Percentiles rank a stretch among this genome's conserved stretches.
phyloP scores from a whole-genome alignment of 768 basidiomycete genomes.

The Phallus indusiatus region DNA sequence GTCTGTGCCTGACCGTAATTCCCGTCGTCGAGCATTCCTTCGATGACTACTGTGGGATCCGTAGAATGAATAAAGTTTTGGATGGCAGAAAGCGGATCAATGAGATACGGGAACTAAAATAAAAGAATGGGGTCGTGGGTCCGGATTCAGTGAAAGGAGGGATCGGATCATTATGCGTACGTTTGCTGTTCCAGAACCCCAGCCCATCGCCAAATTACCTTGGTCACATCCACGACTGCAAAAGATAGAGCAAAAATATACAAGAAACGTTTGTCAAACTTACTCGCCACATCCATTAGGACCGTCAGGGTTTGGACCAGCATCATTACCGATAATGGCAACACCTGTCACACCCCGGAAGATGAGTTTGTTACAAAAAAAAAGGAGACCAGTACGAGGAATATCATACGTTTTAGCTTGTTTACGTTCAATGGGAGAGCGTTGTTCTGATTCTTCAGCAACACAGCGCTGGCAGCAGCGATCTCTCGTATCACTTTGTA shows the following conservation, averaged over 20 bases:
- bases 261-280: not conserved
- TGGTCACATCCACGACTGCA: conserved; percentile 40
- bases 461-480: conserved; percentile 46
- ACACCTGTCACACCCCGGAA: conserved; percentile 13
- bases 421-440: conserved; percentile 21
- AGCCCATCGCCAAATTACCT: conserved; percentile 83
- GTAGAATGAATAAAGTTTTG: not conserved
- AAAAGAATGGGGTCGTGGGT: too few relatives aligned
- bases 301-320: conserved; percentile 54
- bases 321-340: conserved; percentile 37
- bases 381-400: not conserved
- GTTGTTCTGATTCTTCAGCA: conserved; percentile 36
- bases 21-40: conserved; percentile 7
- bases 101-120: conserved; percentile 17
- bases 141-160: not conserved
- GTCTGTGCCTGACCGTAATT: conserved; percentile 6
- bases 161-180: conserved; percentile 23
- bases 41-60: conserved; percentile 4
- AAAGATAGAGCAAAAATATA: not conserved
- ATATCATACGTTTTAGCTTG: conserved; percentile 1
- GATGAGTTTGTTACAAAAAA: not conserved
- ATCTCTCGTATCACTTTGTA: conserved; percentile 30
- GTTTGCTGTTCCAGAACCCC: conserved; percentile 80
- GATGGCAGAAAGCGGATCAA: conserved; percentile 16
- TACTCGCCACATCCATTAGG: conserved; percentile 61